Conservation (phyloP, 768 basidiomycete species). For the Russula griseocarnosa region DNA sequence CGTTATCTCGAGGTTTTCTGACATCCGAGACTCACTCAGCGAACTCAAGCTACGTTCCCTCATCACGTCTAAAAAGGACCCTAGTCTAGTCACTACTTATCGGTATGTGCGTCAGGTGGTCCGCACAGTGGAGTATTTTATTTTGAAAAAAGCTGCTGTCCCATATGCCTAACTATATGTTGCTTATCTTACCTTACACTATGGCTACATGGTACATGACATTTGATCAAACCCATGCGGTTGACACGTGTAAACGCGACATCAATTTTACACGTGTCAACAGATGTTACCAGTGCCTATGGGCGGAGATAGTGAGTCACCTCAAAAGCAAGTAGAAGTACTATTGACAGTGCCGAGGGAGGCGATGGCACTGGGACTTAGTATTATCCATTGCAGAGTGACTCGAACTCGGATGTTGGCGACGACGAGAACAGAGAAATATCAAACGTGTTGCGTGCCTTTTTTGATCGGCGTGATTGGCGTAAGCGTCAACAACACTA, state of each 20-base stretch:
- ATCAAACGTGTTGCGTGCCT: no score
- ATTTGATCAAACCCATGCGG: background rate
- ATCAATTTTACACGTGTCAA: background rate
- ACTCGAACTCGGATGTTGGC: no score
- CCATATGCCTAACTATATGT: slow-evolving; percentile 1
- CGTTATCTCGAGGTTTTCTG: slow-evolving; percentile 34
- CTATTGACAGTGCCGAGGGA: background rate
- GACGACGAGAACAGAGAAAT: no score
- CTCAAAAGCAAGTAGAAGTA: background rate
- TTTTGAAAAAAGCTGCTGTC: slow-evolving; percentile 5
- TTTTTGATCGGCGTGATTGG: no score
- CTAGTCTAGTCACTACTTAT: background rate
- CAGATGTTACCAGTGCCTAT: no score
- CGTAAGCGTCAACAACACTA: no score
- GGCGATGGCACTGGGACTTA: no score
- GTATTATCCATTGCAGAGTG: no score
- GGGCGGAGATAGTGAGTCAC: background rate
- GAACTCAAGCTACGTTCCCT: slow-evolving; percentile 36
- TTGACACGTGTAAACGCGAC: background rate
- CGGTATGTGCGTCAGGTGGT: slow-evolving; percentile 3
- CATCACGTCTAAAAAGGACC: slow-evolving; percentile 21
- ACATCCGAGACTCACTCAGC: slow-evolving; percentile 27
- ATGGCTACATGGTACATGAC: background rate
- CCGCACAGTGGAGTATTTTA: slow-evolving; percentile 4
- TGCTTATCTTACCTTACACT: background rate